A percentile compares a stretch with the other conserved stretches of the same genome.
phyloP scores from a whole-genome alignment of 371 early-diverging fungal genomes.

The Apophysomyces elegans region DNA sequence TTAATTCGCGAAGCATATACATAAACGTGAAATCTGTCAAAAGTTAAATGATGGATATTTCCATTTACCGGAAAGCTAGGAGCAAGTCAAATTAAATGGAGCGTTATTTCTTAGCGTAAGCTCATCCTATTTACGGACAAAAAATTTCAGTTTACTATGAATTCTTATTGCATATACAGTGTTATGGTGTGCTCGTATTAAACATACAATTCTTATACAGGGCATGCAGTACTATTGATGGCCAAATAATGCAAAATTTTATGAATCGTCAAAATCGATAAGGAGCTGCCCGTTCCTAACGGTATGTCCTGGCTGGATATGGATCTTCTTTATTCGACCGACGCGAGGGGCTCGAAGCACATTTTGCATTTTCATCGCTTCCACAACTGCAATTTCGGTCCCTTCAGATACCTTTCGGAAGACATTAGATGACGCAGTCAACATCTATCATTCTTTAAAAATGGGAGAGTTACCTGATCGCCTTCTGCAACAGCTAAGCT shows the following conservation, averaged over 20 bases:
- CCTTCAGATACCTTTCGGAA: slow-evolving; percentile 73
- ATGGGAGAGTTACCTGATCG: slow-evolving; percentile 56
- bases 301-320: slow-evolving; percentile 72
- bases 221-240: slow-evolving; percentile 29
- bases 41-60: too few relatives aligned
- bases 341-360: slow-evolving; percentile 81
- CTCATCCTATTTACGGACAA: too few relatives aligned
- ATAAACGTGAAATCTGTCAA: too few relatives aligned
- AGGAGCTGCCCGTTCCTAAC: slow-evolving; percentile 90
- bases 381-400: slow-evolving; percentile 85
- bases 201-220: too few relatives aligned
- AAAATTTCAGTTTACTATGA: too few relatives aligned
- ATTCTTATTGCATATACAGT: too few relatives aligned
- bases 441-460: background rate
- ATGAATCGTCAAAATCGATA: slow-evolving; percentile 72
- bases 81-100: too few relatives aligned
- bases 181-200: too few relatives aligned
- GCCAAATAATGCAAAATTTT: background rate
- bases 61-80: too few relatives aligned
- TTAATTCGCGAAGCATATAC: too few relatives aligned
- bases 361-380: slow-evolving; percentile 99
- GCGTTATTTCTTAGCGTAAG: too few relatives aligned
- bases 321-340: slow-evolving; percentile 82
- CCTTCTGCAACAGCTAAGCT: slow-evolving; percentile 84
- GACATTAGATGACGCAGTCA: background rate